Percentiles rank a stretch among this genome's conserved stretches.
Evolutionary conservation across 1,284 basidiomycete species (phyloP).

Genomic region (Phaffia rhodozyma): DNA sequence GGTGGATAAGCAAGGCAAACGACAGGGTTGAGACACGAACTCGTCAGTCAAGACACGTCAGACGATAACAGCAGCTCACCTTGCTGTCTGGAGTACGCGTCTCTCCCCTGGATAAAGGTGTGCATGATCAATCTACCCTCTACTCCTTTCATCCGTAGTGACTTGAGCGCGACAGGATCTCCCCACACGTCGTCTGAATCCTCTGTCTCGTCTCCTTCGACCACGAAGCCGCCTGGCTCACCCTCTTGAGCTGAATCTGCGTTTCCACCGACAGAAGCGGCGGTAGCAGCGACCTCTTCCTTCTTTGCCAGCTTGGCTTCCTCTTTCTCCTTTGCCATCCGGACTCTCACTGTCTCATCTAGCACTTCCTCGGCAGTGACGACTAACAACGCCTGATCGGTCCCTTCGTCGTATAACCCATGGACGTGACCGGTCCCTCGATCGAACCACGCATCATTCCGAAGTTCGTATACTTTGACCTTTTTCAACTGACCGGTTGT

Average conservation of each 20-base stretch:
- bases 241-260: slow-evolving; percentile 18
- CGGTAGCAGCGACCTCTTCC: background rate
- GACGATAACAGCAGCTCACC: slow-evolving; percentile 42
- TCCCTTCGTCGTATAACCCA: slow-evolving; percentile 66
- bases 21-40: background rate
- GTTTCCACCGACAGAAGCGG: background rate
- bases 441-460: slow-evolving; percentile 79
- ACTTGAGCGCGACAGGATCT: slow-evolving; percentile 32
- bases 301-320: slow-evolving; percentile 15
- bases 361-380: slow-evolving; percentile 67
- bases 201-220: slow-evolving; percentile 23
- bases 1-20: slow-evolving; percentile 3
- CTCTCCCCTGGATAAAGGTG: slow-evolving; percentile 58
- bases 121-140: slow-evolving; percentile 15
- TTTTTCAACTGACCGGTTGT: slow-evolving; percentile 18
- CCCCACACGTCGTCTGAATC: slow-evolving; percentile 13
- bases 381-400: slow-evolving; percentile 66
- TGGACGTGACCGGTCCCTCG: slow-evolving; percentile 88
- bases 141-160: slow-evolving; percentile 9
- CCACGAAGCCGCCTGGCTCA: slow-evolving; percentile 32
- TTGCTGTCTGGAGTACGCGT: slow-evolving; percentile 86
- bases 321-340: slow-evolving; percentile 20
- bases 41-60: background rate
- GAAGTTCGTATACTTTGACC: slow-evolving; percentile 74
- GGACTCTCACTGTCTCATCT: slow-evolving; percentile 46